phyloP scores from a whole-genome alignment of 2,329 filamentous ascomycete species.

The Fusarium succisae region DNA sequence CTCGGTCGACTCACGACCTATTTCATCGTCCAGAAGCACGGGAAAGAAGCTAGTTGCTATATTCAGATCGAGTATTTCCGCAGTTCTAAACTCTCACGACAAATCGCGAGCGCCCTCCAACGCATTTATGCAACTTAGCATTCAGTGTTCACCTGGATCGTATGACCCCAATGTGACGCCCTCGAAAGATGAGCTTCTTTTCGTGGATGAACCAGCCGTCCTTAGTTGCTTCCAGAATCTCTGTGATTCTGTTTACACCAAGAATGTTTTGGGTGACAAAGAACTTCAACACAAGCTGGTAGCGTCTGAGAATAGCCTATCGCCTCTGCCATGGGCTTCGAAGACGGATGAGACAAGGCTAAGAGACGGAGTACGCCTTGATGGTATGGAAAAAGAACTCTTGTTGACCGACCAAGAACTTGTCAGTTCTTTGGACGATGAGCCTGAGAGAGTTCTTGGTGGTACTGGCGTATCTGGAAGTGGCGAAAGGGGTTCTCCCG shows the following conservation, averaged over 20 bases:
- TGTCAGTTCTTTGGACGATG: slow-evolving; percentile 18
- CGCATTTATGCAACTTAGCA: slow-evolving; percentile 71
- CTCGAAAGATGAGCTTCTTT: slow-evolving; percentile 76
- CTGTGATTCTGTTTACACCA: slow-evolving; percentile 53
- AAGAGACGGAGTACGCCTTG: not conserved
- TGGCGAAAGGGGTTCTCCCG: not conserved
- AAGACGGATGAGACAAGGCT: not conserved
- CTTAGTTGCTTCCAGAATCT: slow-evolving; percentile 58
- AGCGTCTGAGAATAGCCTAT: not conserved
- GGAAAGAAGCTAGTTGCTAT: slow-evolving; percentile 66
- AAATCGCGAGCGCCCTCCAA: slow-evolving; percentile 51
- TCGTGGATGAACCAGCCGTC: slow-evolving; percentile 62
- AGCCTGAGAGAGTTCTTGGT: slow-evolving; percentile 5
- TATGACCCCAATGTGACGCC: slow-evolving; percentile 80
- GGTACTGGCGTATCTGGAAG: not conserved
- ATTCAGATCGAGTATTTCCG: slow-evolving; percentile 61
- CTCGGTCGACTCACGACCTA: slow-evolving; percentile 74
- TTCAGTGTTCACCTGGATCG: slow-evolving; percentile 67
- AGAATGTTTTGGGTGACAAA: not conserved
- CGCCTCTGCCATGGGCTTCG: not conserved
- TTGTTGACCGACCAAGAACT: slow-evolving; percentile 7
- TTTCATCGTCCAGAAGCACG: slow-evolving; percentile 63
- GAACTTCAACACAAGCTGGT: not conserved
- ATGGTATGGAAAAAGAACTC: not conserved
- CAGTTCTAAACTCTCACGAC: slow-evolving; percentile 36